phyloP scores from a whole-genome alignment of 202 grass and related monocot genomes.

The Setaria viridis region DNA sequence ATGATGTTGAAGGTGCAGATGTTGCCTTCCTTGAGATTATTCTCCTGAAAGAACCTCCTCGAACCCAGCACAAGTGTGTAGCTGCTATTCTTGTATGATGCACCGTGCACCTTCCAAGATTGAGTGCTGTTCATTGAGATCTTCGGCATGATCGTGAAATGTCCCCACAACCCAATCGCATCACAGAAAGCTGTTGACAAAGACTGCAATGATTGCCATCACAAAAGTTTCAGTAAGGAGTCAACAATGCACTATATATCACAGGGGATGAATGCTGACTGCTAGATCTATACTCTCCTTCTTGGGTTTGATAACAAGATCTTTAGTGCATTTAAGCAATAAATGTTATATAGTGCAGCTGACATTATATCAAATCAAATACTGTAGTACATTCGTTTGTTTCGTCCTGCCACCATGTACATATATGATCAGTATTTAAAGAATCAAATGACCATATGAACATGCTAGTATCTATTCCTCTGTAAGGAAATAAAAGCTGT shows the following conservation, averaged over 20 bases:
- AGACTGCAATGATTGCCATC: neutral
- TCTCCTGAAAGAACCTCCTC: conserved; percentile 38
- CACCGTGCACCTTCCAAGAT: conserved; percentile 32
- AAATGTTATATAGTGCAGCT: neutral
- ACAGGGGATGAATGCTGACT: neutral
- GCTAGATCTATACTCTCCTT: neutral
- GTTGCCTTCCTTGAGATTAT: conserved; percentile 37
- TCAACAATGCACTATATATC: neutral
- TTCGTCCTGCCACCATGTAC: neutral
- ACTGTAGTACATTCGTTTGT: neutral
- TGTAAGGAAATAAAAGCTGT: neutral
- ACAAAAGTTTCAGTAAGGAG: neutral
- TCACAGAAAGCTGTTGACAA: neutral
- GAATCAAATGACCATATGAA: neutral
- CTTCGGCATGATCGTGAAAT: conserved; percentile 11
- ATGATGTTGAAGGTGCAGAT: conserved; percentile 42
- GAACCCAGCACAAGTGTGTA: neutral
- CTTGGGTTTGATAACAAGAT: neutral
- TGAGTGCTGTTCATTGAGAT: neutral
- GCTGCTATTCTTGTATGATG: neutral
- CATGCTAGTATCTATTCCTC: neutral
- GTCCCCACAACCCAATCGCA: neutral
- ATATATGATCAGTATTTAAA: neutral
- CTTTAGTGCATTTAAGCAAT: neutral
- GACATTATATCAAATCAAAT: neutral